Percentiles rank a stretch among this genome's conserved stretches.
phyloP scores from a whole-genome alignment of 2,329 filamentous ascomycete species.

The Fusarium pininemorale region DNA sequence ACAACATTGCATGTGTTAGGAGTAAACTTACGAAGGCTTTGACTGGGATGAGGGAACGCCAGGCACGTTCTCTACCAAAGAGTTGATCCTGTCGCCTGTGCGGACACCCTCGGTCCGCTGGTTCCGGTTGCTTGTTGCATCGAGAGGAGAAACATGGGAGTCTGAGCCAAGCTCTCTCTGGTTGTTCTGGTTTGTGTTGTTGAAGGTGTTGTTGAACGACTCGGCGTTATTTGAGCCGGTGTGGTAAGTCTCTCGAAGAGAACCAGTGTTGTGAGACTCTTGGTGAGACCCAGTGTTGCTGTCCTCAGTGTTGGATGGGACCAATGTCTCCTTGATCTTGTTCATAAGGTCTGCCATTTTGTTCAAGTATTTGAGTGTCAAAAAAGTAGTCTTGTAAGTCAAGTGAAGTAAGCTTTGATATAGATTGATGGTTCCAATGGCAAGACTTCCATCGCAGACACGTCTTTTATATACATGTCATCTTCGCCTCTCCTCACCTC shows the following conservation, averaged over 20 bases:
- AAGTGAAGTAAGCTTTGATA: neutral
- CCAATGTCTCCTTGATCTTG: constrained; percentile 35
- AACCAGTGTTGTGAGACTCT: neutral
- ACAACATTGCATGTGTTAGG: too few relatives aligned
- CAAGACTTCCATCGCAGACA: neutral
- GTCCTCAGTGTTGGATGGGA: constrained; percentile 4
- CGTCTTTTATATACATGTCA: neutral
- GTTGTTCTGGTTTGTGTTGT: constrained; percentile 8
- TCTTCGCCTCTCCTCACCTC: neutral
- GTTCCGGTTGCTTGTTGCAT: neutral
- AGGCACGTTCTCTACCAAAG: constrained; percentile 17
- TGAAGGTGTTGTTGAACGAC: neutral
- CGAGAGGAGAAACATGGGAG: neutral
- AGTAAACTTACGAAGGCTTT: neutral
- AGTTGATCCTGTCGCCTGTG: constrained; percentile 22
- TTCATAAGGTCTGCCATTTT: constrained; percentile 31
- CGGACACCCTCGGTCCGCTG: constrained; percentile 15
- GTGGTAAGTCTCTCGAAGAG: neutral
- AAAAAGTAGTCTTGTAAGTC: neutral
- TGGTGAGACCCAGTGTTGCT: neutral
- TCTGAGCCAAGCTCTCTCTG: neutral
- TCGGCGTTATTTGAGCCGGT: neutral
- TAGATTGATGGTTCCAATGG: fast-evolving
- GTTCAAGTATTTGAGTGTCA: neutral
- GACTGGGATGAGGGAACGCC: constrained; percentile 9